A percentile compares a stretch with the other conserved stretches of the same genome.
Conservation (phyloP, 176 grass and related monocot genomes). For the Neostapfia colusana region DNA sequence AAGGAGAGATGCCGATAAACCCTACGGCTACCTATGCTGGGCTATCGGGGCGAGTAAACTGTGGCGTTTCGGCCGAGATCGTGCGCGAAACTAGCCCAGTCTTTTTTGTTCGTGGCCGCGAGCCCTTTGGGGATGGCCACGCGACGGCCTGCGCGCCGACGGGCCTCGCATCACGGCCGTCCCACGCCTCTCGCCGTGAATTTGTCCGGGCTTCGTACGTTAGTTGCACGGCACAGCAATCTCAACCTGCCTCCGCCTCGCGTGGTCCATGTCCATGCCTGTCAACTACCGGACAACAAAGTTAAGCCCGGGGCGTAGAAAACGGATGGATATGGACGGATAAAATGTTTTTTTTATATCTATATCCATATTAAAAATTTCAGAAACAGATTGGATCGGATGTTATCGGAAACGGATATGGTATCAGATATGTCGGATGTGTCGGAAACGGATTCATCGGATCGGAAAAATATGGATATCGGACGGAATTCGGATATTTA, state of each 20-base stretch:
- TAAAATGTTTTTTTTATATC: too few relatives aligned
- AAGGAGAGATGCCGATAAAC: conserved; percentile 39
- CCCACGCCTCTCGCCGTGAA: not conserved
- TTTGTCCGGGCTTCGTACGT: not conserved
- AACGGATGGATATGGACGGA: too few relatives aligned
- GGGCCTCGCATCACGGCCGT: not conserved
- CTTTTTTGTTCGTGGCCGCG: not conserved
- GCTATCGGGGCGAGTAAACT: not conserved
- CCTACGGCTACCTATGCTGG: conserved; percentile 35
- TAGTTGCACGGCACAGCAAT: conserved; percentile 1
- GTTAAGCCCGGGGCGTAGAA: not conserved
- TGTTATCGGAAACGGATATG: too few relatives aligned
- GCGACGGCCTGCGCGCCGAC: not conserved
- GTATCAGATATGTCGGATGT: too few relatives aligned
- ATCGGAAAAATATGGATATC: too few relatives aligned
- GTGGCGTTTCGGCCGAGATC: not conserved
- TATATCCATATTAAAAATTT: too few relatives aligned
- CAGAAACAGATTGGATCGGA: too few relatives aligned
- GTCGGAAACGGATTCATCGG: too few relatives aligned
- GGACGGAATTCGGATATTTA: too few relatives aligned
- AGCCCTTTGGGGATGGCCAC: not conserved
- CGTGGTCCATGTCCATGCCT: conserved; percentile 10
- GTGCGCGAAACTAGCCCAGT: not conserved
- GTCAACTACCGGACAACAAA: conserved; percentile 27
- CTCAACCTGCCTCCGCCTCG: not conserved